These are phyloP conservation scores for Withania somnifera DNA, from an alignment of 305 asterid genomes.

Conservation along the genomic window DNA sequence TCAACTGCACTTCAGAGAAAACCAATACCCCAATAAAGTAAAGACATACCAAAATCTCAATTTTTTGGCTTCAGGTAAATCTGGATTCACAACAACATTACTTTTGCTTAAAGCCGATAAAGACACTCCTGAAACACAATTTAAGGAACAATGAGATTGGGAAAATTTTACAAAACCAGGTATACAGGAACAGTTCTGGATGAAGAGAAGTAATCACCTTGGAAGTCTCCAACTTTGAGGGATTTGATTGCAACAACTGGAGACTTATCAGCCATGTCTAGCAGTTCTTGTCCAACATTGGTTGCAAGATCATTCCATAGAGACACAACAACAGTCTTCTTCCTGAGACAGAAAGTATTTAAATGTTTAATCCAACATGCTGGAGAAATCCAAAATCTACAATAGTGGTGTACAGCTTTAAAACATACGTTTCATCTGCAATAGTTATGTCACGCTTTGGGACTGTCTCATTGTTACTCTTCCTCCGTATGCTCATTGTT, in stretches of 20 bases:
- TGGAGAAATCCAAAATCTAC: neutral
- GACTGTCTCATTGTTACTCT: conserved; percentile 52
- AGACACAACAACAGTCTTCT: conserved; percentile 83
- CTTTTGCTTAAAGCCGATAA: conserved; percentile 78
- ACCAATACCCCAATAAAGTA: neutral
- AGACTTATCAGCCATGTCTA: conserved; percentile 70
- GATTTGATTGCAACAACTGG: conserved; percentile 89
- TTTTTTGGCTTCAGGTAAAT: conserved; percentile 67
- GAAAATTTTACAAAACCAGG: neutral
- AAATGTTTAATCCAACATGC: neutral
- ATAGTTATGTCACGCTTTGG: conserved; percentile 89
- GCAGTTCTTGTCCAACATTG: conserved; percentile 57
- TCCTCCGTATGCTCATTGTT: conserved; percentile 71
- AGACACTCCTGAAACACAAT: conserved; percentile 51
- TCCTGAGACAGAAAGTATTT: conserved; percentile 34
- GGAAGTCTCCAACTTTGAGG: conserved; percentile 81
- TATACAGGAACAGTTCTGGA: neutral
- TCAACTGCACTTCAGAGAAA: neutral
- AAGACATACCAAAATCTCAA: conserved; percentile 61
- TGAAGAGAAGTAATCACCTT: conserved; percentile 31
- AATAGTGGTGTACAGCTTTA: neutral
- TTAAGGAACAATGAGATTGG: neutral
- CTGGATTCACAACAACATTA: conserved; percentile 51
- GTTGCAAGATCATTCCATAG: conserved; percentile 88
- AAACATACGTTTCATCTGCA: conserved; percentile 79